These are phyloP conservation scores for Aspergillus latus DNA, from an alignment of 2,329 filamentous ascomycete species.

Conservation along the genomic window DNA sequence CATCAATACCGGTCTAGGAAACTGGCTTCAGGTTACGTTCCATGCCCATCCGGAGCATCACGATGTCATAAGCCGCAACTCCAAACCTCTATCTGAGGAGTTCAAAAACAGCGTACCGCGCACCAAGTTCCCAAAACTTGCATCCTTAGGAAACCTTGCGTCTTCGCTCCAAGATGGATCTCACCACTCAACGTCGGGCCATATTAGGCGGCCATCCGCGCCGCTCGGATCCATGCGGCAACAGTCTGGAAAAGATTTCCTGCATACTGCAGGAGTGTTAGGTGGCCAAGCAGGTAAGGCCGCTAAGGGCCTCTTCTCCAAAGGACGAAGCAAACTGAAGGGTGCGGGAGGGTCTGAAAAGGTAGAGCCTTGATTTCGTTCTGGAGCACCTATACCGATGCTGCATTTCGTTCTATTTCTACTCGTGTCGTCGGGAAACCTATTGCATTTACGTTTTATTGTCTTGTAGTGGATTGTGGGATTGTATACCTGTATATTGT, in stretches of 20 bases:
- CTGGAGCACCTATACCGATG: conserved; percentile 21
- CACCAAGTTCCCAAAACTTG: conserved; percentile 44
- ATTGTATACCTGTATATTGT: conserved; percentile 3
- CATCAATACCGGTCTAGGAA: conserved; percentile 71
- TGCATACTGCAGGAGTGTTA: conserved; percentile 75
- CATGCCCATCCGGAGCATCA: conserved; percentile 55
- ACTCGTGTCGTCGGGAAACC: not conserved
- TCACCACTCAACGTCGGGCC: conserved; percentile 35
- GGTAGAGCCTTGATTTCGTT: conserved; percentile 72
- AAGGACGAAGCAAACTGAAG: conserved; percentile 80
- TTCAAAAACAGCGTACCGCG: conserved; percentile 34
- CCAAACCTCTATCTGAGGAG: conserved; percentile 30
- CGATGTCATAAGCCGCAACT: conserved; percentile 42
- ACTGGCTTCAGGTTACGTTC: conserved; percentile 56
- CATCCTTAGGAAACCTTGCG: conserved; percentile 32
- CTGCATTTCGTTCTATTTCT: conserved; percentile 14
- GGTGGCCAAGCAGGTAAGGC: conserved; percentile 72
- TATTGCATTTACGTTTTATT: conserved; percentile 1
- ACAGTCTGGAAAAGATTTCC: conserved; percentile 79
- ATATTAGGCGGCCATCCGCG: conserved; percentile 38
- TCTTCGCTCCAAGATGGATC: conserved; percentile 32
- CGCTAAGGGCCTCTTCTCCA: conserved; percentile 86
- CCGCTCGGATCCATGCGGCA: conserved; percentile 48
- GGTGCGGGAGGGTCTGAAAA: conserved; percentile 69
- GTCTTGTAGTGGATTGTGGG: not conserved